phyloP scores from a whole-genome alignment of 2,329 filamentous ascomycete genomes.

The Penicillium crustosum region DNA sequence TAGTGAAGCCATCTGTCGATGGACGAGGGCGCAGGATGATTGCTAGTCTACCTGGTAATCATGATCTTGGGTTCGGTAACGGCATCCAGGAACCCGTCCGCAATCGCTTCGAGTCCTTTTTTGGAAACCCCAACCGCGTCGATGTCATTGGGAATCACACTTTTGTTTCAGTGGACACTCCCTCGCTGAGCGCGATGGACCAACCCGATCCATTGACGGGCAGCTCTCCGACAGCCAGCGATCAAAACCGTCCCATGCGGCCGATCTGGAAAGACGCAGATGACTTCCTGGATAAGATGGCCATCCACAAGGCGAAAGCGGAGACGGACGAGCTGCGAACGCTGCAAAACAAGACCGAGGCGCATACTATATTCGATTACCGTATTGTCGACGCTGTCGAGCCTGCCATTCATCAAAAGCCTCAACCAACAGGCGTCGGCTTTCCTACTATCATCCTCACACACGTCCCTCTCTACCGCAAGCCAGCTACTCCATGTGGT shows the following conservation, averaged over 20 bases:
- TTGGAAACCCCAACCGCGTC: slow-evolving; percentile 87
- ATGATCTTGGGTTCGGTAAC: slow-evolving; percentile 87
- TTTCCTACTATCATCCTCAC: slow-evolving; percentile 87
- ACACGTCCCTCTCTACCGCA: slow-evolving; percentile 85
- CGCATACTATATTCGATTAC: slow-evolving; percentile 56
- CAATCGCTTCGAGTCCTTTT: slow-evolving; percentile 80
- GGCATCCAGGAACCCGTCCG: slow-evolving; percentile 79
- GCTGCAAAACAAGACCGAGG: slow-evolving; percentile 61
- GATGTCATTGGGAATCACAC: slow-evolving; percentile 94
- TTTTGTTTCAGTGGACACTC: slow-evolving; percentile 85
- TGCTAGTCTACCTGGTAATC: slow-evolving; percentile 85
- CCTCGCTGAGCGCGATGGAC: slow-evolving; percentile 77
- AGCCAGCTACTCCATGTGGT: slow-evolving; percentile 81
- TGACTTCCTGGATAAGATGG: slow-evolving; percentile 70
- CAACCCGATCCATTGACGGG: slow-evolving; percentile 53
- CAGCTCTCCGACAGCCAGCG: slow-evolving; percentile 41
- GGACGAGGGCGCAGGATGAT: slow-evolving; percentile 74
- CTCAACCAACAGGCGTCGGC: slow-evolving; percentile 46
- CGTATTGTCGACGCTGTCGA: slow-evolving; percentile 58
- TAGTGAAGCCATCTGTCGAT: slow-evolving; percentile 56
- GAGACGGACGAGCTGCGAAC: slow-evolving; percentile 67
- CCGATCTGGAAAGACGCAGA: slow-evolving; percentile 73
- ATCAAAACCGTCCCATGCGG: slow-evolving; percentile 53
- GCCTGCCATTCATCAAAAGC: slow-evolving; percentile 32
- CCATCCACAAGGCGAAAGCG: slow-evolving; percentile 64